Evolutionary conservation across 257 asterid species (phyloP), one percentile per base, ranked within the genome.

Genomic region (Solanum chilense): DNA sequence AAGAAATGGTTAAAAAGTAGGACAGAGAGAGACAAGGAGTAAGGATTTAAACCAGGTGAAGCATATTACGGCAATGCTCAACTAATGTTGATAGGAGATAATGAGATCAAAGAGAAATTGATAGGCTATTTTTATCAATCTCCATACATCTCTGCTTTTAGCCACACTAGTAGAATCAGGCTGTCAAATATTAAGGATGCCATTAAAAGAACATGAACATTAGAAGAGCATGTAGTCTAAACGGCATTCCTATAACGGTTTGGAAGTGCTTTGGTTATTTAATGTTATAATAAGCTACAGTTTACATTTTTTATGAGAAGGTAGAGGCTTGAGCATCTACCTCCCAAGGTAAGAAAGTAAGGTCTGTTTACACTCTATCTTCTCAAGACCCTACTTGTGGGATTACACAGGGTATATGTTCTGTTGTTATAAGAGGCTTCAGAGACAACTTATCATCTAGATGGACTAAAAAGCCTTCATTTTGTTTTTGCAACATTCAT

Each of bases 381-480:
- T 66, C 5, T 12, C 73, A 4, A 18, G 35, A 3, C 35, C 70
- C 73, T 6, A 66, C 35, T 25, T 66, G 71, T 64, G 71, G 33
- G 71, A 64, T 64, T 64, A 64, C 71, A 64, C 71, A 5, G 14
- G 33, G 4, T 64, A 62, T n/a, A n/a, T 64, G 71, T n/a, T 64
- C 18, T 64, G 71, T 11, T 64, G 71, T 64, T 62, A 25, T n/a
- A 42, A 41, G 35, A 41, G n/a, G 39, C 66, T 16, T 78, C 39
- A 27, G 3, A 21, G 27, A 45, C 66, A 78, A 78, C 42, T 77
- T 78, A 45, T 45, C 66, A 78, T 78, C 41, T 6, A 45, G 64
- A 78, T 45, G 42, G 3, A 94, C 99, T 78, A 78, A 27, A 45
- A 78, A 45, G 84, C 84, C 64, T 78, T 78, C 62, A 25, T 78